Percentiles rank a stretch among this genome's conserved stretches.
phyloP scores from a whole-genome alignment of 495 filamentous ascomycete species.

The Aspergillus sparsus region DNA sequence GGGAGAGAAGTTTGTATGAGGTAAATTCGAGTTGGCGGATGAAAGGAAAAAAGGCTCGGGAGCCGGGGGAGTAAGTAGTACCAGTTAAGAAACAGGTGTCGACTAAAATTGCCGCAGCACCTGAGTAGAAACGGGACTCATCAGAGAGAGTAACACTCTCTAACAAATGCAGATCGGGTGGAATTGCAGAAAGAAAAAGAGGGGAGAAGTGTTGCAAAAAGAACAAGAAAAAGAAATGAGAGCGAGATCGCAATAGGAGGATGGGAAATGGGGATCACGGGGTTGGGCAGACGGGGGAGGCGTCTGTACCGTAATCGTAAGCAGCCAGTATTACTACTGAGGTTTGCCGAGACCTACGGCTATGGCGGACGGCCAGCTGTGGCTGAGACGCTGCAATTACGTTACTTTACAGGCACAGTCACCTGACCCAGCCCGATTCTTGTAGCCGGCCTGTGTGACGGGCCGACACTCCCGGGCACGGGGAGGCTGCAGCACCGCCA shows the following conservation, averaged over 20 bases:
- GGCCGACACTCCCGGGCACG: conserved; percentile 20
- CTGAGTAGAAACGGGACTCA: conserved; percentile 46
- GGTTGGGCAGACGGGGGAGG: conserved; percentile 21
- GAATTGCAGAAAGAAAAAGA: conserved; percentile 18
- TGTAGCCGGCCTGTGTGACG: conserved; percentile 5
- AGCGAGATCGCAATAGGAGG: conserved; percentile 13
- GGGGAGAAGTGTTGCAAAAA: conserved; percentile 2
- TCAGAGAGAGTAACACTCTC: conserved; percentile 47
- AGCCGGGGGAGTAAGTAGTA: conserved; percentile 23
- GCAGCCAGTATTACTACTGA: conserved; percentile 10
- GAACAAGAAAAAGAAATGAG: conserved; percentile 12
- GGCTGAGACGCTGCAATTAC: conserved; percentile 13
- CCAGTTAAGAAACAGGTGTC: conserved; percentile 40
- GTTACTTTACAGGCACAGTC: conserved; percentile 1
- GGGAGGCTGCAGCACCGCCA: conserved; percentile 23
- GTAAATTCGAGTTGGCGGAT: conserved; percentile 35
- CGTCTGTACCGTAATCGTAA: not conserved
- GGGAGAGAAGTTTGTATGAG: conserved; percentile 33
- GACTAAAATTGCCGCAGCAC: conserved; percentile 52
- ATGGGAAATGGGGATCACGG: conserved; percentile 7
- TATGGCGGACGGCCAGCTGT: conserved; percentile 27
- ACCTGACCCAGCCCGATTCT: conserved; percentile 21
- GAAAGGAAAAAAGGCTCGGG: conserved; percentile 34
- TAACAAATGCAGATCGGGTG: conserved; percentile 16
- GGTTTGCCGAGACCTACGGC: conserved; percentile 29